Evolutionary conservation across 192 early-diverging fungal species (phyloP), one percentile per base, ranked within the genome.

Genomic region (Coemansia interrupta): DNA sequence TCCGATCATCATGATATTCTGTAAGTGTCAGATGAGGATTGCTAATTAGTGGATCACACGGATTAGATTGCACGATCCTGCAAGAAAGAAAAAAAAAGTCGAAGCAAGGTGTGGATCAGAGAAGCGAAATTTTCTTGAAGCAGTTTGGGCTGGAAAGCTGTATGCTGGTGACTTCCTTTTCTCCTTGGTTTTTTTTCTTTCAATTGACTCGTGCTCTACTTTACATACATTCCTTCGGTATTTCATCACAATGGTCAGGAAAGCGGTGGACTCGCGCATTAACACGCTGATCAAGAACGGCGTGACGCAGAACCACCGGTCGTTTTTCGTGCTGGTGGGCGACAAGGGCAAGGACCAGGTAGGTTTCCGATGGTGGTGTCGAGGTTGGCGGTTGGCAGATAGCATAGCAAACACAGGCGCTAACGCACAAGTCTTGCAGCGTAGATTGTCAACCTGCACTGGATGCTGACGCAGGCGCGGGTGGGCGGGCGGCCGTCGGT

Each of bases 301-400:
- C 22, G 93, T 97, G n/a, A 86, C 91, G 67, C 84, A 82, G 44
- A 87, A 93, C 68, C 91, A 95, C 70, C 86, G 96, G 10, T 88
- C 92, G 23, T 94, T 99, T 73, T 97, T 96, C 74, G 91, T 99
- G 22, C 72, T 99, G 19, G 90, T 99, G 14, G 96, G 96, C 47
- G 96, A 99, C 82, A 86, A 85, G 55, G 94, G 94, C 58, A 88
- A 87, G 56, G 87, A 92, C 67, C 89, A 92, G 79, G 89, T 84
- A 73, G 67, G 24, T 5, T 60, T 54, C 26, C 4, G 2, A 51
- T 17, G 49, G 15, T n/a, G n/a, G n/a, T n/a, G n/a, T n/a, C n/a
- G n/a, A n/a, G n/a, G n/a, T n/a, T n/a, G n/a, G n/a, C n/a, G n/a
- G n/a, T n/a, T n/a, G n/a, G n/a, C n/a, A n/a, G n/a, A n/a, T n/a